Evolutionary conservation across 352 stramenopile genomes (phyloP), one percentile per base, ranked within the genome.

Genomic region (Phytophthora rubi): DNA sequence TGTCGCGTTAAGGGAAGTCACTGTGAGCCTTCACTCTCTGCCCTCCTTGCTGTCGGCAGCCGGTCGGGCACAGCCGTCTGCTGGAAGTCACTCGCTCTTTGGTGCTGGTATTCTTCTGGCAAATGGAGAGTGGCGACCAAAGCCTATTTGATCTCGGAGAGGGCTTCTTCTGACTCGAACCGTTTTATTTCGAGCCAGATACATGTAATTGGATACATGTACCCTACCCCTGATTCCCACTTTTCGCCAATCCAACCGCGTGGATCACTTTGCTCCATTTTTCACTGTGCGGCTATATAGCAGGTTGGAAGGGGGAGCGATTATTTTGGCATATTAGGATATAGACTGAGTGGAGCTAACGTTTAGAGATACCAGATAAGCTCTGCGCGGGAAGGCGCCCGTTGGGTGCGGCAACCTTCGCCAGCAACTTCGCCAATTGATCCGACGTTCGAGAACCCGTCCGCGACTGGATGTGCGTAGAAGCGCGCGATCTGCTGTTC

Each of bases 401-500:
- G 39, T 47, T 47, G 39, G 39, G 39, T n/a, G 39, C 39, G 39
- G 39, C 39, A 47, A 47, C 13, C 33, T 42, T 42, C 3, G 8
- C 12, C 33, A 15, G 8, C 33, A 42, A 47, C 3, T 9, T 18
- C 7, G 39, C 44, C 44, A 6, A 51, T 48, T 54, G 32, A 55
- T 56, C 44, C 45, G 45, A 51, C 58, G 21, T 8, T 47, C 4
- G 39, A 45, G 13, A 47, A 16, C 35, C 35, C 35, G 2, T 42
- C 4, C 13, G 39, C 13, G 3, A 3, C 15, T 37, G 3, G 18
- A 23, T 23, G 54, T 28, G 59, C 37, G 64, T 68, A 68, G 39
- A 72, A 68, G 58, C 58, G 51, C 1, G 21, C 23, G 51, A 68
- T 72, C 65, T 68, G 58, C 59, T 72, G 65, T 72, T 72, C 65